Conservation (phyloP, 305 asterid species). For the Fraxinus paxiana region DNA sequence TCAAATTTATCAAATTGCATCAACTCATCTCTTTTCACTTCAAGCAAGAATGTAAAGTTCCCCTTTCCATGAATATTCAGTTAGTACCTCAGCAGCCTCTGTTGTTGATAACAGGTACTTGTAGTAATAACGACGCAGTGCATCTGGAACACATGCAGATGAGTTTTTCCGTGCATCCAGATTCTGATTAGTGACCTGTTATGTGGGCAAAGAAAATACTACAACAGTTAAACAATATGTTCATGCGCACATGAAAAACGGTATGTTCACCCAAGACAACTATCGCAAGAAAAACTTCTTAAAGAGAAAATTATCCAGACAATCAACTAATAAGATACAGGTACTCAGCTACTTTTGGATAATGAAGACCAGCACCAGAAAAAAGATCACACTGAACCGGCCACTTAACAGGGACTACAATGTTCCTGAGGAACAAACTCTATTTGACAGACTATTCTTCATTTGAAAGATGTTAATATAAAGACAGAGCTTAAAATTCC, state of each 20-base stretch:
- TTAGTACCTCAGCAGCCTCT: slow-evolving; percentile 86
- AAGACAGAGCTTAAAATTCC: not conserved
- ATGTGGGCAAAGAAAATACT: slow-evolving; percentile 12
- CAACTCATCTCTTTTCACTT: slow-evolving; percentile 17
- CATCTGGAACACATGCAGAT: slow-evolving; percentile 82
- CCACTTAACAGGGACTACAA: not conserved
- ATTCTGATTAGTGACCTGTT: slow-evolving; percentile 87
- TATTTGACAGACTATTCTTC: not conserved
- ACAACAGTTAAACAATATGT: slow-evolving; percentile 18
- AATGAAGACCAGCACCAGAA: not conserved
- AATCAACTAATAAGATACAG: slow-evolving; percentile 17
- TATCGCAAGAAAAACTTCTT: slow-evolving; percentile 12
- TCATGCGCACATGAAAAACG: not conserved
- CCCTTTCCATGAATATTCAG: slow-evolving; percentile 21
- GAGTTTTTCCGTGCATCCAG: slow-evolving; percentile 79
- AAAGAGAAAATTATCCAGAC: slow-evolving; percentile 8
- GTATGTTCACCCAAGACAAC: slow-evolving; percentile 18
- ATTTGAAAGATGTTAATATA: not conserved
- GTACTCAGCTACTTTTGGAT: slow-evolving; percentile 10
- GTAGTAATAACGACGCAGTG: slow-evolving; percentile 91
- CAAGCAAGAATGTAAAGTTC: slow-evolving; percentile 14
- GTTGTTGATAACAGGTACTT: slow-evolving; percentile 80
- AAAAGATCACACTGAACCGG: slow-evolving; percentile 11
- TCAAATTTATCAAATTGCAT: slow-evolving; percentile 13
- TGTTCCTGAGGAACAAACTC: slow-evolving; percentile 7